Evolutionary conservation across 1,284 basidiomycete species (phyloP).

Genomic region (Marasmius oreades): DNA sequence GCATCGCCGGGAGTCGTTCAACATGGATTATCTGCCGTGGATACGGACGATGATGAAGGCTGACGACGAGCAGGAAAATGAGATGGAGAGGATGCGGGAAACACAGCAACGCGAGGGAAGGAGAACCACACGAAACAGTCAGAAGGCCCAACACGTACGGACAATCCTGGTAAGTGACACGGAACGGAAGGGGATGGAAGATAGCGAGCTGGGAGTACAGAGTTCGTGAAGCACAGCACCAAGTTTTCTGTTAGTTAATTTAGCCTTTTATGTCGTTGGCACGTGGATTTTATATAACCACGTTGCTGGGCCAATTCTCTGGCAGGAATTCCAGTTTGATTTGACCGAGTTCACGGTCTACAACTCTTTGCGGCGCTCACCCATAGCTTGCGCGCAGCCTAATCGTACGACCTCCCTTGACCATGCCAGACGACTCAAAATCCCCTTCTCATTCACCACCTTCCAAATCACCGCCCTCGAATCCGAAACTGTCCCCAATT

Average conservation of each 20-base stretch:
- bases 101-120: constrained; percentile 24
- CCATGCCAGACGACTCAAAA: not conserved
- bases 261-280: constrained; percentile 16
- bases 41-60: constrained; percentile 63
- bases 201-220: constrained; percentile 17
- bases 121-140: constrained; percentile 57
- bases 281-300: constrained; percentile 10
- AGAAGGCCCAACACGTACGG: constrained; percentile 35
- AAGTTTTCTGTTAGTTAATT: constrained; percentile 13
- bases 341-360: constrained; percentile 7
- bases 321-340: not conserved
- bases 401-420: not conserved
- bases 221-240: not conserved
- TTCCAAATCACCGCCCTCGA: not conserved
- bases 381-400: not conserved
- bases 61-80: constrained; percentile 55
- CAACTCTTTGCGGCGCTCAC: not conserved
- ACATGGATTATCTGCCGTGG: constrained; percentile 72
- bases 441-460: constrained; percentile 2
- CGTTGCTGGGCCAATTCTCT: constrained; percentile 9
- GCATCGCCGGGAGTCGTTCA: constrained; percentile 38
- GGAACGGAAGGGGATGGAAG: constrained; percentile 27
- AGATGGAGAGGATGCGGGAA: constrained; percentile 23
- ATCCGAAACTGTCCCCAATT: constrained; percentile 10
- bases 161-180: constrained; percentile 37